Evolutionary conservation across 2,329 filamentous ascomycete genomes (phyloP).

Genomic region (Cordyceps pruinosa): DNA sequence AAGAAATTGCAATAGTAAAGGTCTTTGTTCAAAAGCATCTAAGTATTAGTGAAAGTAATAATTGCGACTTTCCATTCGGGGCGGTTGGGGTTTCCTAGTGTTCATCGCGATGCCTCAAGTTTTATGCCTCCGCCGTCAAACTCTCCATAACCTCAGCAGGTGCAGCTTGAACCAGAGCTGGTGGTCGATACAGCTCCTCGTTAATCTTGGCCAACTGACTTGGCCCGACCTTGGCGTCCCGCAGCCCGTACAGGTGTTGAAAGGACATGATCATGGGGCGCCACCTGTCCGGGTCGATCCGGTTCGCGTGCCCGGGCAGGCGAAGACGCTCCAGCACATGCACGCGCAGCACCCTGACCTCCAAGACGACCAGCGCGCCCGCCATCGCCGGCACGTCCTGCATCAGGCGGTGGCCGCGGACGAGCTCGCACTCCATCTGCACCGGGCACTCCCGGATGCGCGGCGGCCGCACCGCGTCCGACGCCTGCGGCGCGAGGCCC

Average conservation of each 20-base stretch:
- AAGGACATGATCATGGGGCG: conserved; percentile 38
- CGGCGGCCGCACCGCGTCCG: conserved; percentile 26
- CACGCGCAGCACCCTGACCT: conserved; percentile 30
- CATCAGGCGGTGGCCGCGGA: conserved; percentile 25
- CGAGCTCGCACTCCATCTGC: conserved; percentile 36
- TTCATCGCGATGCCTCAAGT: neutral
- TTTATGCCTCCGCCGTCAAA: no score
- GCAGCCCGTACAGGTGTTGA: conserved; percentile 35
- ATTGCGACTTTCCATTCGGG: no score
- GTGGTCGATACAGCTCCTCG: conserved; percentile 25
- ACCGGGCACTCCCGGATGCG: conserved; percentile 34
- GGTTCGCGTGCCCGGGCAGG: conserved; percentile 30
- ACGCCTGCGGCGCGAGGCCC: conserved; percentile 27
- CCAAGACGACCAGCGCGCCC: conserved; percentile 26
- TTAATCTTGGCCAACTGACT: conserved; percentile 21
- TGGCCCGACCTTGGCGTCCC: conserved; percentile 19
- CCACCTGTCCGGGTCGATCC: conserved; percentile 37
- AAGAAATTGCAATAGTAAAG: no score
- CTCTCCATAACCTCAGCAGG: no score
- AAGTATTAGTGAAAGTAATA: no score
- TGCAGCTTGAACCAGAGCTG: no score
- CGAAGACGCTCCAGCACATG: conserved; percentile 28
- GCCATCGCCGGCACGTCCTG: conserved; percentile 23
- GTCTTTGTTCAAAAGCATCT: no score
- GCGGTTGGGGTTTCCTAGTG: no score